A percentile compares a stretch with the other conserved stretches of the same genome.
Conservation (phyloP, 1,139 yeast genomes). For the Eremothecium sinecaudum region DNA sequence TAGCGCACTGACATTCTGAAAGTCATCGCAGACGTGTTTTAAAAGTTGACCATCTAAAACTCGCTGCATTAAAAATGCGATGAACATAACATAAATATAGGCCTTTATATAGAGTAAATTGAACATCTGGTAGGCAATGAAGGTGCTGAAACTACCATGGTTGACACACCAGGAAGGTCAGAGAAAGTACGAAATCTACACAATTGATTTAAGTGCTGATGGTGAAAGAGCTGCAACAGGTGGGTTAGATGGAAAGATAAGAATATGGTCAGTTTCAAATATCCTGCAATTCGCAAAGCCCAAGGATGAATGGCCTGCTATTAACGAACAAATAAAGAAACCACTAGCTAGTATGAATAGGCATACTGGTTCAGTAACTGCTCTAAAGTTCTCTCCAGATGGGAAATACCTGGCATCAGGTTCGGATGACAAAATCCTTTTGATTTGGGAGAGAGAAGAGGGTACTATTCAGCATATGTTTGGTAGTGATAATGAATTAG, state of each 20-base stretch:
- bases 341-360: constrained; percentile 76
- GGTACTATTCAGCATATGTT: constrained; percentile 51
- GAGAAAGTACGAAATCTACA: constrained; percentile 73
- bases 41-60: too few species aligned
- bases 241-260: constrained; percentile 87
- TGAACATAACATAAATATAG: too few species aligned
- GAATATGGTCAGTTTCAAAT: constrained; percentile 76
- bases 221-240: constrained; percentile 87
- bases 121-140: constrained; percentile 50
- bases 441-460: constrained; percentile 90
- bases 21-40: too few species aligned
- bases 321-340: constrained; percentile 35
- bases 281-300: constrained; percentile 34
- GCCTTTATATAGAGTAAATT: too few species aligned
- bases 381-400: constrained; percentile 84
- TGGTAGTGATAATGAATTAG: constrained; percentile 54
- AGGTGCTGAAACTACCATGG: constrained; percentile 78
- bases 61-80: too few species aligned
- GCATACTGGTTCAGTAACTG: constrained; percentile 89
- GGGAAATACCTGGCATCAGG: constrained; percentile 90
- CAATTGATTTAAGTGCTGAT: constrained; percentile 71
- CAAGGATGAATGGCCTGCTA: constrained; percentile 16
- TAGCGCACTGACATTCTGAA: too few species aligned
- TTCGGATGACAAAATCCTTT: constrained; percentile 82
- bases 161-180: constrained; percentile 70